Base-by-base conservation (phyloP, 345 rosid genomes). In the Laguncularia racemosa region DNA sequence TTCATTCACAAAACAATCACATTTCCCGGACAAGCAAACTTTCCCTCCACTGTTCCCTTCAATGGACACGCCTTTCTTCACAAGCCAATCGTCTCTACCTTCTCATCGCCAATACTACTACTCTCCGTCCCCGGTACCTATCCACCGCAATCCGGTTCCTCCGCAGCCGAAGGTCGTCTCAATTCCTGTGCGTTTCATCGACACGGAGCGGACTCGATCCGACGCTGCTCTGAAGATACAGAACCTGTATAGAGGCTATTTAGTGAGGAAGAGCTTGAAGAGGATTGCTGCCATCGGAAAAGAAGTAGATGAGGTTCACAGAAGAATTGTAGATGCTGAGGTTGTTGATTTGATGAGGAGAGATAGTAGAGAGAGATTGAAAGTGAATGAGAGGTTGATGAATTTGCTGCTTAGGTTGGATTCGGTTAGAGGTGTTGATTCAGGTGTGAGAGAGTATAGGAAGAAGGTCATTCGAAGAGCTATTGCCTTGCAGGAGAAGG, bases 301-400 rank as follows among this genome's bases (percentile, higher is more conserved):
- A 15, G 79, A 81, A 44, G 85, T 81, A 13, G 56, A 70, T 10
- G 82, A 68, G 58, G 60, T 79, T 23, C 83, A 77, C 80, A 62
- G 53, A 59, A 70, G 71, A 63, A 58, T 85, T 50, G 51, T 58
- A 20, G 45, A 45, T 61, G 33, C 57, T 20, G 85, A 76, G 50
- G 55, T 13, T 2, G 57, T 58, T 2, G 78, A 79, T 40, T 50
- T 65, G 72, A 55, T 81, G 20, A 46, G 75, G 21, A 73, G 55
- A 10, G 81, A 81, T 55, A 44, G 62, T 12, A 72, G 57, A 61
- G 90, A 77, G 76, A 56, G 78, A 33, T 13, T 81, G 68, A 77
- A 60, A 64, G 54, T 83, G 44, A 77, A 54, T 46, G 89, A 86
- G 74, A 65, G 55, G 79, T 49, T 86, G 70, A 86, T 86, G 89